Conservation (phyloP, 169 alveolate species). For the Plasmodium vivax region DNA sequence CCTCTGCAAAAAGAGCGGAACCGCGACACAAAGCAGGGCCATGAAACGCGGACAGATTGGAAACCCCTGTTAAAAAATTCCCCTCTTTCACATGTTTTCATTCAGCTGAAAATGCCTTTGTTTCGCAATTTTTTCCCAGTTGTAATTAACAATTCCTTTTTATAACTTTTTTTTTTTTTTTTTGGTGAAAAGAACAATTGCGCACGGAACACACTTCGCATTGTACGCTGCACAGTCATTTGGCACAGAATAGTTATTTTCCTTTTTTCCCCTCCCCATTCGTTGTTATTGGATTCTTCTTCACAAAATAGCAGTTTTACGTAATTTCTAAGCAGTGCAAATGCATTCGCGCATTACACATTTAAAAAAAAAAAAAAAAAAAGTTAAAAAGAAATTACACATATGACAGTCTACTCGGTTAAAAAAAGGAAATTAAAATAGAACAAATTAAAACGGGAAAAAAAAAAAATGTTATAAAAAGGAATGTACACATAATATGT, state of each 20-base stretch:
- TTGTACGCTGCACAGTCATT: not conserved
- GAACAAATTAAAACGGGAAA: not conserved
- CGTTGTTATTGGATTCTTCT: not conserved
- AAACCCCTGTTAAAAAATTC: not conserved
- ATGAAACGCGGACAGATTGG: not conserved
- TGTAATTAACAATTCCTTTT: not conserved
- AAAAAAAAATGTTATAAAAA: not conserved
- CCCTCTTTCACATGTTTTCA: not conserved
- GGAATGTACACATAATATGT: not conserved
- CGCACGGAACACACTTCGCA: not conserved
- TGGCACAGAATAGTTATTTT: not conserved
- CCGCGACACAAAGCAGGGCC: not conserved
- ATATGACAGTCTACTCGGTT: not conserved
- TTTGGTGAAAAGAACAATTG: not conserved
- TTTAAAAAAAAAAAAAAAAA: not conserved
- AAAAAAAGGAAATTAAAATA: not conserved
- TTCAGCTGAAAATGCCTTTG: not conserved
- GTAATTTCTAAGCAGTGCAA: not conserved
- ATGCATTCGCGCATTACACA: slow-evolving; percentile 9
- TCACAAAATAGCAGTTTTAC: not conserved
- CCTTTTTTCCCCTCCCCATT: not conserved
- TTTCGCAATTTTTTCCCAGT: not conserved
- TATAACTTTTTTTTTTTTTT: not conserved
- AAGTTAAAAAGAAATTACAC: not conserved
- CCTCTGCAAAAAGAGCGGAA: not conserved